phyloP scores from a whole-genome alignment of 352 stramenopile species.

The Phytophthora lateralis region DNA sequence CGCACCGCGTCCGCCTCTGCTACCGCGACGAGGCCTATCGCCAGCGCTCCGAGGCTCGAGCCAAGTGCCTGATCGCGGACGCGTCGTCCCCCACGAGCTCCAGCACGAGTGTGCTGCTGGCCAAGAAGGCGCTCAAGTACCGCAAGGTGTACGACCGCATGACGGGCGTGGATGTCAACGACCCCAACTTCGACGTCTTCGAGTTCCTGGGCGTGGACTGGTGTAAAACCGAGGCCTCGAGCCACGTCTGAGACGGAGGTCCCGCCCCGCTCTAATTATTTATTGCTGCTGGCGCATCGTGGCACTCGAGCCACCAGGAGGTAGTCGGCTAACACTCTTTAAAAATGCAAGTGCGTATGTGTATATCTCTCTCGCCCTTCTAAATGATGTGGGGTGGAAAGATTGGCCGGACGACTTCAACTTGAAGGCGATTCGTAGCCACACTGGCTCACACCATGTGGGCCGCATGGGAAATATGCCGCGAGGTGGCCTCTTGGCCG shows the following conservation, averaged over 20 bases:
- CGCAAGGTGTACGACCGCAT: slow-evolving; percentile 57
- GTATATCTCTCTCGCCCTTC: no score
- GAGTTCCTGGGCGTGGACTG: slow-evolving; percentile 61
- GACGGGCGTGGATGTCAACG: slow-evolving; percentile 46
- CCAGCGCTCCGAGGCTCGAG: slow-evolving; percentile 34
- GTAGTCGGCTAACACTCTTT: neutral
- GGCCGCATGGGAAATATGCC: no score
- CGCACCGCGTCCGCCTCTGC: slow-evolving; percentile 42
- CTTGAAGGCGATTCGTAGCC: neutral
- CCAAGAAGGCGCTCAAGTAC: slow-evolving; percentile 64
- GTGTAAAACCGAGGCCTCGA: slow-evolving; percentile 37
- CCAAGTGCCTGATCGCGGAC: slow-evolving; percentile 41
- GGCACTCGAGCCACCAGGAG: neutral
- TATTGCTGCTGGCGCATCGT: slow-evolving; percentile 15
- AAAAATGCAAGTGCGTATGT: neutral
- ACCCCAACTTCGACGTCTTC: slow-evolving; percentile 56
- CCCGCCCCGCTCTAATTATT: slow-evolving; percentile 10
- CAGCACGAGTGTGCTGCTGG: slow-evolving; percentile 44
- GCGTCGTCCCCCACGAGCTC: slow-evolving; percentile 28
- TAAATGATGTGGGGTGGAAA: neutral
- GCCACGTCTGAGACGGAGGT: slow-evolving; percentile 8
- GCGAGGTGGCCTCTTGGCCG: neutral
- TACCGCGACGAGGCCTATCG: slow-evolving; percentile 53
- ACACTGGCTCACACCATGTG: no score
- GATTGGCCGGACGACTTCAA: neutral